A percentile compares a stretch with the other conserved stretches of the same genome.
phyloP scores from a whole-genome alignment of 169 alveolate genomes.

The Eimeria acervulina region DNA sequence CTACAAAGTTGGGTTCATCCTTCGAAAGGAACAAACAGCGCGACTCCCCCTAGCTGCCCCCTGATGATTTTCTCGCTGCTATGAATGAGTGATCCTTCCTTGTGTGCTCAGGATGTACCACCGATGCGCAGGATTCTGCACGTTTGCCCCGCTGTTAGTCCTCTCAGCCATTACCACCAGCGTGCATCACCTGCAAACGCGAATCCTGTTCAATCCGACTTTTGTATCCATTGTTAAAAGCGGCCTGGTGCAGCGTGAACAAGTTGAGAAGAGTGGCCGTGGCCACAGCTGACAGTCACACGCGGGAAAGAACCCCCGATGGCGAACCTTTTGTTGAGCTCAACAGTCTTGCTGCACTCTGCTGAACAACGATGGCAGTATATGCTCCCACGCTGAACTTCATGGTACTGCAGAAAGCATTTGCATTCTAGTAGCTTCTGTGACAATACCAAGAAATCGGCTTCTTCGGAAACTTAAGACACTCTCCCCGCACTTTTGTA shows the following conservation, averaged over 20 bases:
- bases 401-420: not conserved
- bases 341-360: not conserved
- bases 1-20: not conserved
- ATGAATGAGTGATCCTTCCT: not conserved
- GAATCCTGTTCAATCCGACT: conserved; percentile 80
- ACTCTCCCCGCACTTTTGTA: not conserved
- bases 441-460: not conserved
- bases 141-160: conserved; percentile 63
- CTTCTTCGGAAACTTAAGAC: not conserved
- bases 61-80: not conserved
- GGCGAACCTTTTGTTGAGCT: not conserved
- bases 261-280: conserved; percentile 79
- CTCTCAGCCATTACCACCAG: conserved; percentile 76
- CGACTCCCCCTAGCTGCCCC: not conserved
- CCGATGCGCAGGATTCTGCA: conserved; percentile 77
- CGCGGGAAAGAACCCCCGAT: not conserved
- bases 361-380: not conserved
- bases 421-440: not conserved
- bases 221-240: conserved; percentile 82
- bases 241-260: conserved; percentile 83
- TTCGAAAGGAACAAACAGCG: not conserved
- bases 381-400: not conserved
- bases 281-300: conserved; percentile 55
- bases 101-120: conserved; percentile 68
- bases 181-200: conserved; percentile 79